phyloP scores from a whole-genome alignment of 306 rosid genomes.

The Ochetophila trinervis region DNA sequence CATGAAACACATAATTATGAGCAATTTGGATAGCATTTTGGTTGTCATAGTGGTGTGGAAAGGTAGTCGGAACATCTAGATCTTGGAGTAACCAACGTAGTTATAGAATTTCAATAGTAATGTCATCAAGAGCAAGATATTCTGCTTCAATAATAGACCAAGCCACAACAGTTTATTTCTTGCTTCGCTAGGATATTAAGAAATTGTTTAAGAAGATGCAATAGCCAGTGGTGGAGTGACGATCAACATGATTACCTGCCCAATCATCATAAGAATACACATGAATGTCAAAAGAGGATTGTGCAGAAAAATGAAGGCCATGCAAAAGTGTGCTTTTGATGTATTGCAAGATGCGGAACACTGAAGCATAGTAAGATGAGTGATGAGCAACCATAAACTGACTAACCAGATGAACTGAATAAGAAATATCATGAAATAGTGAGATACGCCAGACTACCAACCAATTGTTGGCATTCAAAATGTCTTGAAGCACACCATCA shows the following conservation, averaged over 20 bases:
- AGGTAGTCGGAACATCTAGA: background rate
- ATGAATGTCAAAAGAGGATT: background rate
- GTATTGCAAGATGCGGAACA: no score
- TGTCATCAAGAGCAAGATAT: background rate
- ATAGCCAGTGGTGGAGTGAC: background rate
- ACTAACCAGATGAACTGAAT: no score
- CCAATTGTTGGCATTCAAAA: no score
- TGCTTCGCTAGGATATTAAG: background rate
- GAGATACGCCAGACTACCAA: no score
- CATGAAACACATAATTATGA: background rate
- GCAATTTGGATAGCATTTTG: conserved; percentile 1
- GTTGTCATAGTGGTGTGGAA: background rate
- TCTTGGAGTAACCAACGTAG: background rate
- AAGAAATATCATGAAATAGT: no score
- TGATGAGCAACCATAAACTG: no score
- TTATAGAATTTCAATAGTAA: background rate
- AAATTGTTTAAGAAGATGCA: background rate
- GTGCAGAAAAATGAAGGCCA: background rate
- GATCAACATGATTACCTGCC: background rate
- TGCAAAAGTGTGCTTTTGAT: background rate
- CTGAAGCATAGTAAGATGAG: no score
- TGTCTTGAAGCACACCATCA: no score
- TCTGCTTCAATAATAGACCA: background rate
- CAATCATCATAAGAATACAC: background rate
- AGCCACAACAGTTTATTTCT: background rate